Base-by-base conservation (phyloP, 176 grass and related monocot species). In the Dendrocalamus sinicus region DNA sequence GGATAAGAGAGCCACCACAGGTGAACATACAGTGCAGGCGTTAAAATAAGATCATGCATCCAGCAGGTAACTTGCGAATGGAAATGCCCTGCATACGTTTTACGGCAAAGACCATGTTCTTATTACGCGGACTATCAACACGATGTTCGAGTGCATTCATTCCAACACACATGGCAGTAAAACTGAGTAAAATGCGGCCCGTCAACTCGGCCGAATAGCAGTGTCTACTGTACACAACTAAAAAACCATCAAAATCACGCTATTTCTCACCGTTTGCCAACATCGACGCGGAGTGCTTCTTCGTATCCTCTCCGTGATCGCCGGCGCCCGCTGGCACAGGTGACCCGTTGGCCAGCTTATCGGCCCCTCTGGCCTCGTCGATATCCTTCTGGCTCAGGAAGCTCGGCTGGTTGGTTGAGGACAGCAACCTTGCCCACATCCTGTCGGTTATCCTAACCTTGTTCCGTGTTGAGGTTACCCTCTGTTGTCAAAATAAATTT, bases 331-430 rank as follows among this genome's bases (percentile, higher is more conserved):
- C 6, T 11, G 63, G 63, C 15, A 32, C 6, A 45, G 48, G 6
- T 30, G 48, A 32, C 50, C 35, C 50, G 28, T 35, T 76, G 41
- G 89, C 89, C 24, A 44, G 32, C 76, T 30, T 69, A 54, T 92
- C 87, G 1, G 91, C 86, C 63, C 86, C 87, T 62, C 84, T 89
- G 19, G 82, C 88, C 12, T 60, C 83, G 1, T 89, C 62, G 24
- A 96, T 80, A 64, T 91, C 87, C 53, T 90, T 78, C 58, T 92
- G 71, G 71, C 94, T 89, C 72, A 96, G 81, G 82, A 96, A 96
- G 78, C 91, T 96, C 4, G 94, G 94, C 76, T 96, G 94, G 88
- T 91, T 96, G 8, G 94, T 96, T 13, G 94, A 96, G 22, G 94
- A 96, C 37, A 96, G 48, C 16, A 96, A 69, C 61, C 94, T 93